These are phyloP conservation scores for Sarocladiaceae sp. DNA, from an alignment of 2,329 filamentous ascomycete genomes.

Conservation along the genomic window DNA sequence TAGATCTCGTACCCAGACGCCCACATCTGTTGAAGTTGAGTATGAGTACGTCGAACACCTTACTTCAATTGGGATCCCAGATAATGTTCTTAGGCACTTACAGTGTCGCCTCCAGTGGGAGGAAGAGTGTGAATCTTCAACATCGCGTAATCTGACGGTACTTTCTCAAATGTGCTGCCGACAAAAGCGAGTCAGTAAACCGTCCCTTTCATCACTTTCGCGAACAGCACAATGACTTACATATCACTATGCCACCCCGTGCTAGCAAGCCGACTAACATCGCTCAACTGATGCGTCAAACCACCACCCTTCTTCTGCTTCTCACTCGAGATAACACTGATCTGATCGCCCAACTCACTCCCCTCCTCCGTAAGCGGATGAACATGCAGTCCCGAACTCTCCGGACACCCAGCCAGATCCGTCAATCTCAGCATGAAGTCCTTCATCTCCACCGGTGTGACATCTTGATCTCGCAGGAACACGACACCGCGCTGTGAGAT, in stretches of 20 bases:
- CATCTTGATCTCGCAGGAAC: slow-evolving; percentile 31
- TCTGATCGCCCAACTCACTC: slow-evolving; percentile 49
- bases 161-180: slow-evolving; percentile 48
- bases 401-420: slow-evolving; percentile 31
- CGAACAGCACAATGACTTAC: slow-evolving; percentile 11
- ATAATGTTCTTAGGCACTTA: slow-evolving; percentile 14
- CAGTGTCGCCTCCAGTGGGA: slow-evolving; percentile 52
- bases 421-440: slow-evolving; percentile 31
- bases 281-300: slow-evolving; percentile 45
- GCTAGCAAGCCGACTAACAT: slow-evolving; percentile 42
- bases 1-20: slow-evolving; percentile 59
- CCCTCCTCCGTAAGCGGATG: slow-evolving; percentile 50
- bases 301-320: slow-evolving; percentile 51
- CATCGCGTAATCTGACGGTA: slow-evolving; percentile 56
- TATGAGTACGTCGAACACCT: too few relatives aligned
- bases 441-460: slow-evolving; percentile 32
- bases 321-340: slow-evolving; percentile 52
- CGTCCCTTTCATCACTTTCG: background rate
- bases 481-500: slow-evolving; percentile 35
- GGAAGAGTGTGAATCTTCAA: slow-evolving; percentile 55
- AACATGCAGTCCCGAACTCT: slow-evolving; percentile 46
- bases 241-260: slow-evolving; percentile 50
- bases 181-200: background rate
- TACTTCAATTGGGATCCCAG: too few relatives aligned
- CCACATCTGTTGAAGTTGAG: slow-evolving; percentile 50